Conservation (phyloP, 768 basidiomycete species). For the Leucosporidium yakuticum region DNA sequence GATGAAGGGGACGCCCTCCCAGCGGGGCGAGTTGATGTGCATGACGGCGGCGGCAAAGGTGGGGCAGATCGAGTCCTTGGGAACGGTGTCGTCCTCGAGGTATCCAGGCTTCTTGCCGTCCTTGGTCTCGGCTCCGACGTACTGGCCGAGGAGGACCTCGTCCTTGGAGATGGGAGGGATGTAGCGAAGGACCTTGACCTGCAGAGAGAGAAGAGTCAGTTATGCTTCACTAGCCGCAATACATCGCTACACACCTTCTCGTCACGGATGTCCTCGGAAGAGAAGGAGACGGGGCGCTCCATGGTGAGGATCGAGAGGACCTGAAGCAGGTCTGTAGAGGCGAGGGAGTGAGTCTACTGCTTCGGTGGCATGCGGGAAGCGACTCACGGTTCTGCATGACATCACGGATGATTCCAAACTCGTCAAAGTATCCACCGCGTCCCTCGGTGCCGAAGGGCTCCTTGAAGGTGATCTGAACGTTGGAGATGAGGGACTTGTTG, state of each 20-base stretch:
- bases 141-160: slow-evolving; percentile 90
- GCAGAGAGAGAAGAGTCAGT: slow-evolving; percentile 6
- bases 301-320: slow-evolving; percentile 91
- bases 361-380: background rate
- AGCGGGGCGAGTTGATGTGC: slow-evolving; percentile 89
- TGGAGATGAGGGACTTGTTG: slow-evolving; percentile 94
- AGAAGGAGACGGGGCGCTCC: slow-evolving; percentile 97
- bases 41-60: slow-evolving; percentile 87
- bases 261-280: slow-evolving; percentile 93
- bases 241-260: slow-evolving; percentile 66
- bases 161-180: slow-evolving; percentile 72
- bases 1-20: slow-evolving; percentile 99
- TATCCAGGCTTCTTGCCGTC: slow-evolving; percentile 93
- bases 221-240: background rate
- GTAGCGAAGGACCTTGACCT: slow-evolving; percentile 93
- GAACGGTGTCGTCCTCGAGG: slow-evolving; percentile 91
- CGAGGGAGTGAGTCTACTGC: background rate
- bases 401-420: slow-evolving; percentile 98
- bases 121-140: slow-evolving; percentile 61
- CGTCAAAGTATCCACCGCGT: slow-evolving; percentile 99
- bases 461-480: slow-evolving; percentile 99
- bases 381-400: slow-evolving; percentile 92
- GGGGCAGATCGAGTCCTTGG: slow-evolving; percentile 82
- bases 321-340: slow-evolving; percentile 75
- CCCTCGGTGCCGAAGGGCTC: slow-evolving; percentile 99